Base-by-base conservation (phyloP, 768 basidiomycete species). In the Pisolithus albus region DNA sequence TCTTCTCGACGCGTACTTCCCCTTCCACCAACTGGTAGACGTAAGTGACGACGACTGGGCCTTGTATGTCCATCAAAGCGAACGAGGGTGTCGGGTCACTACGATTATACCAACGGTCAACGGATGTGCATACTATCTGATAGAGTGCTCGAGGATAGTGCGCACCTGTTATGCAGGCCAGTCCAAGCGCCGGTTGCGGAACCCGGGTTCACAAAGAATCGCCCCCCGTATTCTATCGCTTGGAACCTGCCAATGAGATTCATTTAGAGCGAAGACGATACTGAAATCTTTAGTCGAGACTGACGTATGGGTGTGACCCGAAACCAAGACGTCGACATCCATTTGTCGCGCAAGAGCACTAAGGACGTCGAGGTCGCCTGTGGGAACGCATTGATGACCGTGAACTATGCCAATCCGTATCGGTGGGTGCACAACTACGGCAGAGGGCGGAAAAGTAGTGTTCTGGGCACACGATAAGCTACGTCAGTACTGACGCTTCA, bases 11-110 rank as follows among this genome's bases (percentile, higher is more conserved):
- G n/a, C 88, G 78, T 2, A 94, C 92, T 67, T 94, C 92, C 39
- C 91, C 89, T 40, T 94, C 92, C 42, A 95, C 86, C 28, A 95
- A 81, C 63, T 94, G 92, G 67, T 95, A 97, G 3, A 98, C 93
- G 62, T 96, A 98, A 2, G 95, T 98, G 24, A 96, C 93, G 32
- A 99, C 89, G 8, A 95, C 92, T 2, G 91, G 83, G 5, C 96
- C 96, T 70, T 99, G 96, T 34, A 99, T 86, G 65, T 98, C 96
- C 87, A 99, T 92, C 42, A 98, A 72, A 1, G 96, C 96, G 62
- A 99, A 99, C 2, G 92, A 93, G 0, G 96, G 95, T 2, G 80
- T 92, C 2, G 88, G 84, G 26, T 92, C 91, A 4, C 92, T 93
- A 60, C 7, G 34, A 9, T 21, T 30, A 23, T 52, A 38, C 28